Base-by-base conservation (phyloP, 2,329 filamentous ascomycete genomes). In the Aspergillus melleus region DNA sequence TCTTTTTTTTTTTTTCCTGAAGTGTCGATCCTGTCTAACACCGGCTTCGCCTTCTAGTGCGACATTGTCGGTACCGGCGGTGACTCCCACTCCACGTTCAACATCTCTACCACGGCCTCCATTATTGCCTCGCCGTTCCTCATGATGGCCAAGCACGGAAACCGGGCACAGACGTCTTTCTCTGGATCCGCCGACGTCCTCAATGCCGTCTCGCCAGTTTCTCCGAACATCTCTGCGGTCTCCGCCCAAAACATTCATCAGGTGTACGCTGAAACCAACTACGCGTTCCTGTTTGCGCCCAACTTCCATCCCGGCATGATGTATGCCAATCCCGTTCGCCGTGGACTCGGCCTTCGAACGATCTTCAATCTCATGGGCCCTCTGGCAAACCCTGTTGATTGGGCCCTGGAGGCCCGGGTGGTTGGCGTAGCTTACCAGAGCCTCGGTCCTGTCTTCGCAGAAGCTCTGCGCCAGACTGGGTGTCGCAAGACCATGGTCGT, bases 51-150 rank as follows among this genome's bases (percentile, higher is more conserved):
- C 6, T 30, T 49, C 29, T 64, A 87, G 84, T 88, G 93, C 74
- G 95, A 99, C 76, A 98, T 99, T 74, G 95, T 99, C 60, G 95
- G 95, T 67, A 99, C 95, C 8, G 95, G 95, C 66, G 95, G 95
- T 72, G 95, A 99, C 80, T 89, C 90, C 20, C 93, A 98, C 83
- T 92, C 96, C 76, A 99, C 95, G 36, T 99, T 96, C 86, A 99
- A 99, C 77, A 94, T 99, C 74, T 95, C 90, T 68, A 99, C 95
- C 4, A 96, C 95, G 6, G 87, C 95, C 2, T 96, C 92, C 19
- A 97, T 99, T 72, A 82, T 99, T 52, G 92, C 91, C 51, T 96
- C 92, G 6, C 88, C 92, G 4, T 81, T 96, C 29, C 85, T 99
- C 39, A 84, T 96, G 69, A 84, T 96, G 59, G 91, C 90, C 66